These are phyloP conservation scores for Wickerhamiella lipophila DNA, from an alignment of 805 yeast genomes.

Conservation along the genomic window DNA sequence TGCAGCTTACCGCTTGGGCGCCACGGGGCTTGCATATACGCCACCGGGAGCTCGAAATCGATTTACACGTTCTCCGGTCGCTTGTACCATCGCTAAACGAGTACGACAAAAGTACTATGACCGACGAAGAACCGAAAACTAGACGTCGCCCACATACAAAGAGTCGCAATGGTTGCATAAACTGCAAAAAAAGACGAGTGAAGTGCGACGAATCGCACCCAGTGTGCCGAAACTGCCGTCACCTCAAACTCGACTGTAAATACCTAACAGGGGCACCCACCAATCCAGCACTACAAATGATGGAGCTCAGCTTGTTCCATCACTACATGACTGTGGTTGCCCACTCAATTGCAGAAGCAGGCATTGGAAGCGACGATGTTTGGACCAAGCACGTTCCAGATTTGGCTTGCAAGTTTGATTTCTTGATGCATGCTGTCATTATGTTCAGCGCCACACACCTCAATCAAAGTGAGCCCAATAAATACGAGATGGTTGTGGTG, in stretches of 20 bases:
- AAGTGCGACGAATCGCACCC: conserved; percentile 88
- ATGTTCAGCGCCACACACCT: conserved; percentile 90
- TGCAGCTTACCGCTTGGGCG: background rate
- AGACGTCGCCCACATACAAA: conserved; percentile 83
- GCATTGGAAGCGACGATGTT: conserved; percentile 70
- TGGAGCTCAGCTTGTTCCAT: conserved; percentile 71
- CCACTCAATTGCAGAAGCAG: conserved; percentile 79
- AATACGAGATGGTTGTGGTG: conserved; percentile 38
- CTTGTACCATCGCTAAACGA: background rate
- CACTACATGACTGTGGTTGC: conserved; percentile 80
- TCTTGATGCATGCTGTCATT: conserved; percentile 79
- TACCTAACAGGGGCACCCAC: conserved; percentile 32
- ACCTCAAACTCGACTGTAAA: conserved; percentile 67
- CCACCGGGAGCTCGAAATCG: background rate
- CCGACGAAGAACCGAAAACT: conserved; percentile 10
- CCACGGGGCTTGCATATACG: background rate
- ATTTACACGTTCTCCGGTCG: background rate
- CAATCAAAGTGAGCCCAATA: conserved; percentile 53
- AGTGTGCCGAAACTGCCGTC: conserved; percentile 60
- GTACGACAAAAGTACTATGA: background rate
- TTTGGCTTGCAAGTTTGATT: conserved; percentile 77
- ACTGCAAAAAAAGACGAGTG: conserved; percentile 80
- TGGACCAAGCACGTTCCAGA: conserved; percentile 85
- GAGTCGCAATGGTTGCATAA: conserved; percentile 76
- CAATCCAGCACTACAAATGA: conserved; percentile 40